Base-by-base conservation (phyloP, 768 basidiomycete species). In the Xerocomus potaroensis region DNA sequence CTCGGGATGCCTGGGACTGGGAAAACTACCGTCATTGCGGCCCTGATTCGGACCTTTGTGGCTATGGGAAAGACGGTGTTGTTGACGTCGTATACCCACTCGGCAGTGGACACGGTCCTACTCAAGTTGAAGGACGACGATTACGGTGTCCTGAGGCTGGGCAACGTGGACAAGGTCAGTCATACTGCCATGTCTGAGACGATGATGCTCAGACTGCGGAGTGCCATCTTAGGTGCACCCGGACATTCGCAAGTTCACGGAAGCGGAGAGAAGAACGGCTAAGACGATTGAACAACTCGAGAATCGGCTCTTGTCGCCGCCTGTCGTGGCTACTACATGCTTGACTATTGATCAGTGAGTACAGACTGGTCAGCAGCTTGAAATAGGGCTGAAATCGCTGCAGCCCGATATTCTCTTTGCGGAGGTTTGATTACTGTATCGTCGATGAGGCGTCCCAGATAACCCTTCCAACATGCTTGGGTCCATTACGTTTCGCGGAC, bases 1-100 rank as follows among this genome's bases (percentile, higher is more conserved):
- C 73, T 98, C 7, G 96, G 96, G 14, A 97, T 98, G 96, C 96
- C 96, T 8, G 96, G 96, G 1, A 98, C 95, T 4, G 95, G 96
- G 8, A 99, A 99, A 69, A 96, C 95, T 34, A 95, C 92, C 1
- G 87, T 96, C 4, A 87, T 96, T 50, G 91, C 89, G 1, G 84
- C 90, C 26, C 77, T 96, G 39, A 93, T 98, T 60, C 77, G 80
- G 57, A 77, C 77, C 39, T 68, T 98, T 12, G 91, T 93, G 2
- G 75, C 67, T 31, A 72, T 81, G 68, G 90, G 91, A 7, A 94
- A 96, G 72, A 88, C 79, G 0, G 89, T 98, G 5, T 68, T 99
- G 21, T 67, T 98, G 50, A 88, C 88, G 7, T 90, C 89, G 36
- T 96, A 97, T 64, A 99, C 96, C 2, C 96, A 99, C 71, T 96